These are phyloP conservation scores for Megacollybia marginata DNA, from an alignment of 768 basidiomycete species.

Conservation along the genomic window DNA sequence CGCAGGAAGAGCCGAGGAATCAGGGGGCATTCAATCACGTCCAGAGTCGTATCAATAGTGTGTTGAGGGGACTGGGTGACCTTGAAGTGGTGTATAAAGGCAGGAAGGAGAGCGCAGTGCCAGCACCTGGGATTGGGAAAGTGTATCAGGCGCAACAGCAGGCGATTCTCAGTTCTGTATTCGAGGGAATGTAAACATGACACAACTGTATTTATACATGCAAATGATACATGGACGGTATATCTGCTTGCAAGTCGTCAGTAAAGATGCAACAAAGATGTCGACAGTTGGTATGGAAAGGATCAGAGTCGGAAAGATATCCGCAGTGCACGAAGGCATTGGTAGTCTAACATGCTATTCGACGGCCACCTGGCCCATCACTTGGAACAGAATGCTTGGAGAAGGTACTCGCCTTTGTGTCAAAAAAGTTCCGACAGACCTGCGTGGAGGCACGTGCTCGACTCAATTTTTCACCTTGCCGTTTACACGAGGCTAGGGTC, in stretches of 20 bases:
- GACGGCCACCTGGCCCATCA: too few relatives aligned
- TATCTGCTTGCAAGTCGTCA: neutral
- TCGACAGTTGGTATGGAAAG: neutral
- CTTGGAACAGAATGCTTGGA: too few relatives aligned
- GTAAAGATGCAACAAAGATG: too few relatives aligned
- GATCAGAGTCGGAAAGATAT: neutral
- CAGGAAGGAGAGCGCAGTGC: conserved; percentile 62
- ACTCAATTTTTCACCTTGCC: too few relatives aligned
- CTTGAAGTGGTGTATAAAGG: conserved; percentile 50
- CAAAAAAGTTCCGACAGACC: too few relatives aligned
- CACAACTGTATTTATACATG: too few relatives aligned
- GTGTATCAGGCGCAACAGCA: conserved; percentile 62
- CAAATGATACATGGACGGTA: too few relatives aligned
- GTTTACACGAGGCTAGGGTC: too few relatives aligned
- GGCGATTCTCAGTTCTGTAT: conserved; percentile 50
- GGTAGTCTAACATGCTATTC: neutral
- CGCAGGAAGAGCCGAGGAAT: conserved; percentile 87
- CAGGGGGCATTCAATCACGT: conserved; percentile 79
- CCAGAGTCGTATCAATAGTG: conserved; percentile 39
- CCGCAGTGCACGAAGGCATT: neutral
- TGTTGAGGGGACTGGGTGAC: conserved; percentile 35
- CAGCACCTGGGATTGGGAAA: conserved; percentile 70
- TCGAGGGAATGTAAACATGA: conserved; percentile 32
- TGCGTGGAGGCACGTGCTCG: too few relatives aligned
- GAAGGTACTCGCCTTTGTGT: too few relatives aligned